Evolutionary conservation across 768 basidiomycete genomes (phyloP).

Genomic region (Tricholoma hemisulphureum): DNA sequence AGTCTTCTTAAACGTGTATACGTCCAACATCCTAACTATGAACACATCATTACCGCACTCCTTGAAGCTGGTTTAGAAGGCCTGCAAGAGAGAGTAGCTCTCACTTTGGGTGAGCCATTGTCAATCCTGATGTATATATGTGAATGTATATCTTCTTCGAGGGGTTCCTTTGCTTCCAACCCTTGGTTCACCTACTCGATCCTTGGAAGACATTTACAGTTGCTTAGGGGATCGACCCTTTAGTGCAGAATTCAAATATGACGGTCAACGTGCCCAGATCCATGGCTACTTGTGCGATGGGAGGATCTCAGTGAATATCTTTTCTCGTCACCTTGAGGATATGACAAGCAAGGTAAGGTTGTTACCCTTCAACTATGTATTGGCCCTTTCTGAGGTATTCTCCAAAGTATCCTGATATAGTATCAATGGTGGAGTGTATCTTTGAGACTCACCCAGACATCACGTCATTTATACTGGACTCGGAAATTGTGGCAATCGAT

Average conservation of each 20-base stretch:
- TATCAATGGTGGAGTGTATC: slow-evolving; percentile 52
- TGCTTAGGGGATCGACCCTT: slow-evolving; percentile 66
- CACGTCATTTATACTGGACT: slow-evolving; percentile 72
- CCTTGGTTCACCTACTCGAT: slow-evolving; percentile 83
- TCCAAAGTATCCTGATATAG: slow-evolving; percentile 78
- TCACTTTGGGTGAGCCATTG: slow-evolving; percentile 60
- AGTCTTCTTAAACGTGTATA: slow-evolving; percentile 67
- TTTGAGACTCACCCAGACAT: slow-evolving; percentile 43
- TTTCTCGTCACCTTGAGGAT: slow-evolving; percentile 87
- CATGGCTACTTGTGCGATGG: slow-evolving; percentile 46
- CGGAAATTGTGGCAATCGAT: slow-evolving; percentile 88
- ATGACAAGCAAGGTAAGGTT: slow-evolving; percentile 81
- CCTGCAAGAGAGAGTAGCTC: slow-evolving; percentile 57
- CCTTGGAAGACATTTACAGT: slow-evolving; percentile 80
- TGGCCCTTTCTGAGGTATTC: not conserved
- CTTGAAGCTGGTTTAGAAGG: slow-evolving; percentile 59
- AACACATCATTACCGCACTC: slow-evolving; percentile 61
- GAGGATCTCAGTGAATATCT: slow-evolving; percentile 53
- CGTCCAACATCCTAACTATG: slow-evolving; percentile 75
- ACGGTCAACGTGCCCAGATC: slow-evolving; percentile 85
- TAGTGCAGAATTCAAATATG: slow-evolving; percentile 88
- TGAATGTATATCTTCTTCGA: slow-evolving; percentile 7
- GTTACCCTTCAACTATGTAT: not conserved
- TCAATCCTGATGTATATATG: not conserved
- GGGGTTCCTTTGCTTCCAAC: slow-evolving; percentile 85